Percentiles rank a stretch among this genome's conserved stretches.
Conservation (phyloP, 176 grass and related monocot species). For the Secale cereale region DNA sequence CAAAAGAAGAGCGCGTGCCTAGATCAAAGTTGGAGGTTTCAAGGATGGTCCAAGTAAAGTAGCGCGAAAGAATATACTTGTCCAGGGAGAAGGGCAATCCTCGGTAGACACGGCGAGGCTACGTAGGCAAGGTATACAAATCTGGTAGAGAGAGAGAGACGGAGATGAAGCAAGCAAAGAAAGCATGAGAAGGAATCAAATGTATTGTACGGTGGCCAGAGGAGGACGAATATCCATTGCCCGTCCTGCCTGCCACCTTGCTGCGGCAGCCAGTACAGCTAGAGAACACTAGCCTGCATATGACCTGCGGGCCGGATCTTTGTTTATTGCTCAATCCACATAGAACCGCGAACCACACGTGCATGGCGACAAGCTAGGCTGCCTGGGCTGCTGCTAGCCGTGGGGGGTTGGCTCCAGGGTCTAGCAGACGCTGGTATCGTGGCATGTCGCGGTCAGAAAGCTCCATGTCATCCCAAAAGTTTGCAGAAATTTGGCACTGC, state of each 20-base stretch:
- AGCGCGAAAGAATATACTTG: conserved; percentile 6
- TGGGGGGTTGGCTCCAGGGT: too few species aligned
- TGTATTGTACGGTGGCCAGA: neutral
- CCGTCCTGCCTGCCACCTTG: neutral
- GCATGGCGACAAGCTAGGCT: conserved; percentile 2
- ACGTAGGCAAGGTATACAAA: neutral
- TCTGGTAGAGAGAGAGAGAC: neutral
- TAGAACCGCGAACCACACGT: neutral
- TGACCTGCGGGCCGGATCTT: neutral
- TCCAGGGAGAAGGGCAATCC: neutral
- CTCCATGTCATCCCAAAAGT: neutral
- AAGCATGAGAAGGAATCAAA: neutral
- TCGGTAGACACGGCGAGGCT: too few species aligned
- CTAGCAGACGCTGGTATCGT: neutral
- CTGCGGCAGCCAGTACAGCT: neutral
- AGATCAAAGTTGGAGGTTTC: too few species aligned
- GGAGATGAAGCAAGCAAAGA: neutral
- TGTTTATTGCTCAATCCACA: neutral
- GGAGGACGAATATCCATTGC: conserved; percentile 25
- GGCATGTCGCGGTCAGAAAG: conserved; percentile 8
- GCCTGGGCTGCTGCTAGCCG: too few species aligned
- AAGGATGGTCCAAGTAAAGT: too few species aligned
- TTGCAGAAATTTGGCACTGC: neutral
- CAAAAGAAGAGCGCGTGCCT: too few species aligned
- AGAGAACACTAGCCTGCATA: neutral